Conservation (phyloP, 441 rosid genomes). For the Croton laevigatus region DNA sequence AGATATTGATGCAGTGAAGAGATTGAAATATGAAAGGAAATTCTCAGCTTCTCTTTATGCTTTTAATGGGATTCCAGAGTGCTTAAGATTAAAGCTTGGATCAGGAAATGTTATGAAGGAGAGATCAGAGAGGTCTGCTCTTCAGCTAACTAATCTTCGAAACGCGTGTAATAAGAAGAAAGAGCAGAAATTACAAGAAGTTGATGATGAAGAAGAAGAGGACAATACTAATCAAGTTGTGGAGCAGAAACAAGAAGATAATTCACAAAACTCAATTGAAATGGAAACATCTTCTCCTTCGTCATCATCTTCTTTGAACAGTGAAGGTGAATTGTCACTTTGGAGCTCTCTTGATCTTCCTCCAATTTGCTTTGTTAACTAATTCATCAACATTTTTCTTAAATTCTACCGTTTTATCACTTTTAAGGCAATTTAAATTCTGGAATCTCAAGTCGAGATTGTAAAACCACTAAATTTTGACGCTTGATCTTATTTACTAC, state of each 20-base stretch:
- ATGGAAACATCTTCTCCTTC: slow-evolving; percentile 20
- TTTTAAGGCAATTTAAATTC: slow-evolving; percentile 8
- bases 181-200: slow-evolving; percentile 22
- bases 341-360: slow-evolving; percentile 74
- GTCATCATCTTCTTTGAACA: slow-evolving; percentile 22
- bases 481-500: too few relatives aligned
- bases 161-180: slow-evolving; percentile 37
- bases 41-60: slow-evolving; percentile 67
- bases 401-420: neutral
- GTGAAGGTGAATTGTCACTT: slow-evolving; percentile 44
- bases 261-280: slow-evolving; percentile 22
- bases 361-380: slow-evolving; percentile 57
- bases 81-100: slow-evolving; percentile 44
- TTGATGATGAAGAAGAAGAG: slow-evolving; percentile 9
- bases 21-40: slow-evolving; percentile 60
- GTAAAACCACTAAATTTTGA: too few relatives aligned
- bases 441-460: neutral
- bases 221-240: slow-evolving; percentile 2
- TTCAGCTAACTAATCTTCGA: slow-evolving; percentile 31
- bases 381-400: slow-evolving; percentile 5
- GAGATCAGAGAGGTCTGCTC: slow-evolving; percentile 28
- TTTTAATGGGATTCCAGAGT: slow-evolving; percentile 59
- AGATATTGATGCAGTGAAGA: slow-evolving; percentile 49
- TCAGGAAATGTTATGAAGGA: slow-evolving; percentile 22
- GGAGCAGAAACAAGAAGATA: slow-evolving; percentile 26